Evolutionary conservation across 176 grass and related monocot genomes (phyloP), one percentile per base, ranked within the genome.

Genomic region (Carex littledalei): DNA sequence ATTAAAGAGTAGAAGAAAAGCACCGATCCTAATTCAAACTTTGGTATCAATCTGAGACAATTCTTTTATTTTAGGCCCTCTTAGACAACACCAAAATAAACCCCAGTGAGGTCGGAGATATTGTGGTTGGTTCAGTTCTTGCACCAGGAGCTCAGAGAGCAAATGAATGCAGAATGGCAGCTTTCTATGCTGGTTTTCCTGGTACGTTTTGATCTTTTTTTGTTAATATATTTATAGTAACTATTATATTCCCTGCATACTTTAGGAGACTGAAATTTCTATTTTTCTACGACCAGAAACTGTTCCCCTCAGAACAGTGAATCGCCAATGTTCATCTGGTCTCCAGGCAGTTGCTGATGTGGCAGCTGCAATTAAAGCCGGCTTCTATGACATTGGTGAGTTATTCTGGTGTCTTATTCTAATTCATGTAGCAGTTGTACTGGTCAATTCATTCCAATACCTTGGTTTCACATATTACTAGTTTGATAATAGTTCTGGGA

Each of bases 281-380:
- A 47, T 50, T 79, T 88, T 24, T 79, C 5, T 58, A 39, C 37
- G 3, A 67, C 67, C 49, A 99, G 93, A 99, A 89, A 99, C 91
- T 8, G 93, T 99, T 67, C 93, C 96, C 15, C 70, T 99, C 64
- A 95, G 96, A 87, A 99, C 93, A 24, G 96, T 99, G 54, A 99
- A 99, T 76, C 86, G 96, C 1, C 96, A 99, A 72, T 99, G 96
- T 68, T 99, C 93, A 0, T 99, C 96, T 78, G 96, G 96, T 35
- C 69, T 99, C 59, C 96, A 99, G 86, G 96, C 93, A 74, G 96
- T 95, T 72, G 91, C 93, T 41, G 93, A 95, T 85, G 96, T 99
- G 60, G 96, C 84, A 1, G 89, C 93, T 35, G 88, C 93, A 66
- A 99, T 99, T 35, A 99, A 99, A 87, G 85, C 96, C 84, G 96